These are phyloP conservation scores for Hypholoma fasciculare DNA, from an alignment of 768 basidiomycete genomes.

Conservation along the genomic window DNA sequence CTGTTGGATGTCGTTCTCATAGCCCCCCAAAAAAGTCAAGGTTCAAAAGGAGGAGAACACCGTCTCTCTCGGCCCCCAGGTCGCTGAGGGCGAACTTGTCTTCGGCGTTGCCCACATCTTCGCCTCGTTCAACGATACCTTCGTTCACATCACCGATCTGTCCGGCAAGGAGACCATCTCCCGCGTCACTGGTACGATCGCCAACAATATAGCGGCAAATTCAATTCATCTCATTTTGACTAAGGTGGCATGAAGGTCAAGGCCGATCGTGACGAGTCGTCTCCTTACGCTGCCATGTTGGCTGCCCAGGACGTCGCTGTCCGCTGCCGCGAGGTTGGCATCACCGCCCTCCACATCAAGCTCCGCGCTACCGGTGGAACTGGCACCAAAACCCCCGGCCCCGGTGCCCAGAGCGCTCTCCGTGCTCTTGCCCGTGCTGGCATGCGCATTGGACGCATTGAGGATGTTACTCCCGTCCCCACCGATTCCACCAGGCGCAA, in stretches of 20 bases:
- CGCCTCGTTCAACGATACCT: slow-evolving; percentile 99
- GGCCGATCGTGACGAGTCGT: slow-evolving; percentile 99
- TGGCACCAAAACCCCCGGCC: slow-evolving; percentile 98
- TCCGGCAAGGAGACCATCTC: slow-evolving; percentile 99
- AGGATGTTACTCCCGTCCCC: slow-evolving; percentile 97
- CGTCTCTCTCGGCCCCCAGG: slow-evolving; percentile 93
- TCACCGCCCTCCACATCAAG: slow-evolving; percentile 99
- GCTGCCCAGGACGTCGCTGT: slow-evolving; percentile 96
- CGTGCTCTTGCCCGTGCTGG: slow-evolving; percentile 98
- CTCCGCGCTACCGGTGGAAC: slow-evolving; percentile 98
- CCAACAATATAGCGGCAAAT: neutral
- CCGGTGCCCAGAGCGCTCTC: slow-evolving; percentile 97
- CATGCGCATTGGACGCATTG: slow-evolving; percentile 97
- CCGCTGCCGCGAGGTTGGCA: slow-evolving; percentile 97
- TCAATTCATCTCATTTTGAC: neutral
- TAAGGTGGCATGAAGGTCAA: slow-evolving; percentile 99
- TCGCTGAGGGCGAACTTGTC: slow-evolving; percentile 94
- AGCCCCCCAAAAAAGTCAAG: slow-evolving; percentile 86
- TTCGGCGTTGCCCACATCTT: slow-evolving; percentile 99
- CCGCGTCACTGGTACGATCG: slow-evolving; percentile 83
- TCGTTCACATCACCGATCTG: slow-evolving; percentile 98
- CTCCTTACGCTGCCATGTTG: slow-evolving; percentile 96
- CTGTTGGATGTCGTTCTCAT: slow-evolving; percentile 44
- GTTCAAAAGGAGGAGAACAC: slow-evolving; percentile 77
- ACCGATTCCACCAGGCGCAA: slow-evolving; percentile 98